phyloP scores from a whole-genome alignment of 2,329 filamentous ascomycete genomes.

The Ophiosphaerella herpotricha region DNA sequence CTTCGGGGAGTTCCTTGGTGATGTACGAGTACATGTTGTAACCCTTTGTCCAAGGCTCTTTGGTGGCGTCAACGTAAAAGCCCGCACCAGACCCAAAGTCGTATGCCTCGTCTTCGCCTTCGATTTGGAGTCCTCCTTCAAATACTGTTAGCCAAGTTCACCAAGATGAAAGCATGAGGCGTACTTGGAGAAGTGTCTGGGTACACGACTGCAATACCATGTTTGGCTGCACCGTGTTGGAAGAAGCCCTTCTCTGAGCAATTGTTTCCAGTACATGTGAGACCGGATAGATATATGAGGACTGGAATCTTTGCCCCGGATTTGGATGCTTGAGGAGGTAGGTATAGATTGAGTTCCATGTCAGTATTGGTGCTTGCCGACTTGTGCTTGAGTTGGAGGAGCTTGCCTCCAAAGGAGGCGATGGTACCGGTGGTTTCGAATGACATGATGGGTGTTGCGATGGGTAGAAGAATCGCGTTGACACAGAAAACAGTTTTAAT shows the following conservation, averaged over 20 bases:
- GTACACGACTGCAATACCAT: conserved; percentile 89
- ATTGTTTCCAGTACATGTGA: conserved; percentile 91
- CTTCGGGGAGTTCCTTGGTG: conserved; percentile 79
- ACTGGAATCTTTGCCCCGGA: conserved; percentile 71
- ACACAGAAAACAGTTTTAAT: conserved; percentile 13
- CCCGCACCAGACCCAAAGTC: conserved; percentile 92
- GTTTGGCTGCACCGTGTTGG: conserved; percentile 76
- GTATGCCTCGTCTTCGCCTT: conserved; percentile 83
- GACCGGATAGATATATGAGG: conserved; percentile 88
- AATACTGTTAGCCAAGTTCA: conserved; percentile 17
- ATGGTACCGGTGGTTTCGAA: conserved; percentile 91
- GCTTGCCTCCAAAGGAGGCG: conserved; percentile 88
- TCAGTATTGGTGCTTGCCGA: conserved; percentile 78
- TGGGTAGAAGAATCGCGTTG: conserved; percentile 14
- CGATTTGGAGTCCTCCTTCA: conserved; percentile 72
- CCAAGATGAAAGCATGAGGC: conserved; percentile 27
- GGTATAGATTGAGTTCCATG: conserved; percentile 92
- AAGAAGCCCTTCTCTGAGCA: conserved; percentile 84
- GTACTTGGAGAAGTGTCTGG: conserved; percentile 90
- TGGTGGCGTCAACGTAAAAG: conserved; percentile 90
- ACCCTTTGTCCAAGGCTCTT: conserved; percentile 71
- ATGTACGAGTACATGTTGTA: conserved; percentile 98
- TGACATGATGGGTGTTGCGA: conserved; percentile 53
- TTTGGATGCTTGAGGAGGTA: conserved; percentile 73
- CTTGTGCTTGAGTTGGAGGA: conserved; percentile 90